These are phyloP conservation scores for Hericium alpestre DNA, from an alignment of 768 basidiomycete species.

Conservation along the genomic window DNA sequence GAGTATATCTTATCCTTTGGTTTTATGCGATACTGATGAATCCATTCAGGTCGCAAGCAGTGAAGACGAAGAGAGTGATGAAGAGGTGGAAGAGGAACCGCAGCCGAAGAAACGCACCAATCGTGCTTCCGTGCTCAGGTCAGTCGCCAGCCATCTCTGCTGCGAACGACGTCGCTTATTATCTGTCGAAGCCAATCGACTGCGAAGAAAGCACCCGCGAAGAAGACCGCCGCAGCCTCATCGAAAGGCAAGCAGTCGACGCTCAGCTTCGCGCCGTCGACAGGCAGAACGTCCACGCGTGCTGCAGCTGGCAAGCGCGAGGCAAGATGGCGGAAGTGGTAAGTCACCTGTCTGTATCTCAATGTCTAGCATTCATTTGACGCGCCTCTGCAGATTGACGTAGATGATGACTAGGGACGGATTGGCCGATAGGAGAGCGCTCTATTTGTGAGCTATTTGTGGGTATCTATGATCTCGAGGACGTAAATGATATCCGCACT, in stretches of 20 bases:
- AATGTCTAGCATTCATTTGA: background rate
- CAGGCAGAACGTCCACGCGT: conserved; percentile 40
- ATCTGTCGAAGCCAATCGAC: conserved; percentile 20
- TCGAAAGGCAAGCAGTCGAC: conserved; percentile 38
- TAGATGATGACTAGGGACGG: conserved; percentile 13
- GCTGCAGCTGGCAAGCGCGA: conserved; percentile 62
- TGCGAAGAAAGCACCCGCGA: conserved; percentile 45
- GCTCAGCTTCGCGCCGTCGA: conserved; percentile 47
- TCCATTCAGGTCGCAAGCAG: conserved; percentile 38
- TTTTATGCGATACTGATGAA: background rate
- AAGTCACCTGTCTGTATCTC: conserved; percentile 13
- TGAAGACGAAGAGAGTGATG: conserved; percentile 46
- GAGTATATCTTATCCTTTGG: background rate
- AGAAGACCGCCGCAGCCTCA: conserved; percentile 28
- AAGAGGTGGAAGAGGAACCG: conserved; percentile 39
- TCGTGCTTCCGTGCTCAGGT: conserved; percentile 60
- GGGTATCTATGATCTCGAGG: too few relatives aligned
- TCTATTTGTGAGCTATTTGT: too few relatives aligned
- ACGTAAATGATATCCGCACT: too few relatives aligned
- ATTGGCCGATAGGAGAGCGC: too few relatives aligned
- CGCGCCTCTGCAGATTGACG: conserved; percentile 9
- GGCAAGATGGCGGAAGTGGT: conserved; percentile 45
- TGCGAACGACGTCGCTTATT: too few relatives aligned
- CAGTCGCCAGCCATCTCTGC: background rate
- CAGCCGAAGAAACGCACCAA: conserved; percentile 47